A percentile compares a stretch with the other conserved stretches of the same genome.
Conservation (phyloP, 768 basidiomycete genomes). For the Agrocybe pediades region DNA sequence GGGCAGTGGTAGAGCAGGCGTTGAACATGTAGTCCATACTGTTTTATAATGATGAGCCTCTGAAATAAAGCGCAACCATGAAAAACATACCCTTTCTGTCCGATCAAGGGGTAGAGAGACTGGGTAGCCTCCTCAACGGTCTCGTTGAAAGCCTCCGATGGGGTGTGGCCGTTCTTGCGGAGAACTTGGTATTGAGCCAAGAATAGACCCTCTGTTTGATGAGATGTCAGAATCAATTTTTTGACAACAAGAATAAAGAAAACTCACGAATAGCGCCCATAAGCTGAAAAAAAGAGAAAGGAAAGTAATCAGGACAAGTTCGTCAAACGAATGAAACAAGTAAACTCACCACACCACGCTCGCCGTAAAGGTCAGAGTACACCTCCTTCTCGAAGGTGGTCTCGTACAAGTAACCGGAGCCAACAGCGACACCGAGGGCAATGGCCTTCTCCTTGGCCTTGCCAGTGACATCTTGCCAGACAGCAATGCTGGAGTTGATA, state of each 20-base stretch:
- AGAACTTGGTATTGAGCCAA: conserved; percentile 98
- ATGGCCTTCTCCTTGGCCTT: conserved; percentile 97
- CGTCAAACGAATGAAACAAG: not conserved
- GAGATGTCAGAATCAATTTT: not conserved
- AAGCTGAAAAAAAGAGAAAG: conserved; percentile 49
- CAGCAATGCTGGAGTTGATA: conserved; percentile 93
- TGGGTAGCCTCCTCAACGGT: conserved; percentile 99
- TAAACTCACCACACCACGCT: conserved; percentile 93
- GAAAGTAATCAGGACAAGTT: conserved; percentile 6
- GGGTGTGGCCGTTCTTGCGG: conserved; percentile 93
- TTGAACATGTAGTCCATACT: conserved; percentile 99
- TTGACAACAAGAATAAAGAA: not conserved
- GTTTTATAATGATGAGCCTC: not conserved
- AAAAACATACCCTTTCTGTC: conserved; percentile 77
- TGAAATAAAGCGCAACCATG: not conserved
- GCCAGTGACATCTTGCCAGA: conserved; percentile 97
- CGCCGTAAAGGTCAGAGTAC: conserved; percentile 98
- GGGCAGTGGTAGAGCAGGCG: conserved; percentile 98
- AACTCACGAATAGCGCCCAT: conserved; percentile 94
- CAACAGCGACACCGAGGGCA: conserved; percentile 91
- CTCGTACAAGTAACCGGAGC: conserved; percentile 98
- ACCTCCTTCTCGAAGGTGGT: conserved; percentile 99
- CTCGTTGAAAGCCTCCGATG: conserved; percentile 99
- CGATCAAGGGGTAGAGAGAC: conserved; percentile 96
- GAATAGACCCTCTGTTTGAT: conserved; percentile 87